Conservation (phyloP, 352 stramenopile species). For the Peronospora farinosa region DNA sequence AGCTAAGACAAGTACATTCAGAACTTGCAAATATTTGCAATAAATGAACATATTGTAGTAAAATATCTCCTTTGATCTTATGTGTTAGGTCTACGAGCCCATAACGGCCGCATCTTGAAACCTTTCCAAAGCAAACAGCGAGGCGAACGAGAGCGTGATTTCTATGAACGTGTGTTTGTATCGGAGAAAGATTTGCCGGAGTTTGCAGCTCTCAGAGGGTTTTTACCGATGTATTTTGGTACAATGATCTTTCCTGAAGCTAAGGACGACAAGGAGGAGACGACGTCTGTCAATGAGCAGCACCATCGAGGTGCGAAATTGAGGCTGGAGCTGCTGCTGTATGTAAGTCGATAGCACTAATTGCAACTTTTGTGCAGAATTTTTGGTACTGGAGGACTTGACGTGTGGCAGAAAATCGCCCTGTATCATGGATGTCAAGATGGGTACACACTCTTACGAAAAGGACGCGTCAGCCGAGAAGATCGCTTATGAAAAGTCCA, state of each 20-base stretch:
- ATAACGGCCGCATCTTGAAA: constrained; percentile 72
- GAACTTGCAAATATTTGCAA: too few relatives aligned
- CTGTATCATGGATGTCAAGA: constrained; percentile 96
- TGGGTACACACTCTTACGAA: constrained; percentile 93
- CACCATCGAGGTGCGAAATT: constrained; percentile 32
- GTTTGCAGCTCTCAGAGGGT: constrained; percentile 28
- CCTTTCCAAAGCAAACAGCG: constrained; percentile 79
- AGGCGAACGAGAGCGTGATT: constrained; percentile 64
- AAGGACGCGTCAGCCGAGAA: constrained; percentile 84
- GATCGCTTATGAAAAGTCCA: constrained; percentile 82
- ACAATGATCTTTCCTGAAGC: constrained; percentile 31
- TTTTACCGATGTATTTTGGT: constrained; percentile 67
- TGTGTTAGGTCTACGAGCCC: constrained; percentile 50
- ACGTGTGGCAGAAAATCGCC: constrained; percentile 75
- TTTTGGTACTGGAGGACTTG: constrained; percentile 88
- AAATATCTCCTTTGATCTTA: neutral
- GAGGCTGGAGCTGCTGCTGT: neutral
- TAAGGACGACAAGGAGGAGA: constrained; percentile 10
- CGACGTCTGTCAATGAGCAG: constrained; percentile 8
- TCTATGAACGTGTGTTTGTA: constrained; percentile 67
- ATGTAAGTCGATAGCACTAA: neutral
- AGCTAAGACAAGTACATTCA: constrained; percentile 51
- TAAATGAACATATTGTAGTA: too few relatives aligned
- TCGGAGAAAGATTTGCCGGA: constrained; percentile 13
- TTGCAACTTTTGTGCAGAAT: constrained; percentile 36